Evolutionary conservation across 805 yeast genomes (phyloP), one percentile per base, ranked within the genome.

Genomic region (Yamadazyma sp.): DNA sequence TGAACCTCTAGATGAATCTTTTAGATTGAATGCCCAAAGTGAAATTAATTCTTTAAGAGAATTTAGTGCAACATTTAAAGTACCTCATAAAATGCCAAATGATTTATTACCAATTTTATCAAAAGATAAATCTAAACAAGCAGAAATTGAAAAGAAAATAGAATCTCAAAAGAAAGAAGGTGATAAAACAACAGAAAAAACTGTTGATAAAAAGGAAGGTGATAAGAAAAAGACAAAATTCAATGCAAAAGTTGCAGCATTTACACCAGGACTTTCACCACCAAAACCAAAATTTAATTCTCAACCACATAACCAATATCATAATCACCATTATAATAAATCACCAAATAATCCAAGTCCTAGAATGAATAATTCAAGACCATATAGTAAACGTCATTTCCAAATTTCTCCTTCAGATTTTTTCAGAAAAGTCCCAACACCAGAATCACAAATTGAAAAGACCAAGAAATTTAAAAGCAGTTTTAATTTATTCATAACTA

Each of bases 61-160:
- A 51, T 88, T 89, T 53, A 77, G 94, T 25, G 86, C 85, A 31
- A 83, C 76, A 47, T 85, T 86, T 59, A 86, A 86, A 58, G 76
- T 88, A 20, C 83, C 82, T 2, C 76, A 75, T 49, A 56, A 53
- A 33, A 47, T 58, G 35, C 91, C 94, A 6, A 58, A 69, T 13
- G 88, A 82, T 48, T 64, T 80, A 41, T 61, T 82, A 42, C 88
- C 93, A 6, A 80, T 83, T 13, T 61, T 82, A 21, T 64, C 89
- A 7, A 80, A 84, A 56, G 84, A 80, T 45, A 77, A 75, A 50
- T 52, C 53, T n/a, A 80, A 78, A 52, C 86, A 79, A 52, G 77
- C 76, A 38, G 82, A 78, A 52, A 76, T 78, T 23, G 53, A 70
- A 47, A 70, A 65, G 52, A 67, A 63, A 24, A 27, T 14, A 22